Conservation (phyloP, 768 basidiomycete genomes). For the Baorangia bicolor region DNA sequence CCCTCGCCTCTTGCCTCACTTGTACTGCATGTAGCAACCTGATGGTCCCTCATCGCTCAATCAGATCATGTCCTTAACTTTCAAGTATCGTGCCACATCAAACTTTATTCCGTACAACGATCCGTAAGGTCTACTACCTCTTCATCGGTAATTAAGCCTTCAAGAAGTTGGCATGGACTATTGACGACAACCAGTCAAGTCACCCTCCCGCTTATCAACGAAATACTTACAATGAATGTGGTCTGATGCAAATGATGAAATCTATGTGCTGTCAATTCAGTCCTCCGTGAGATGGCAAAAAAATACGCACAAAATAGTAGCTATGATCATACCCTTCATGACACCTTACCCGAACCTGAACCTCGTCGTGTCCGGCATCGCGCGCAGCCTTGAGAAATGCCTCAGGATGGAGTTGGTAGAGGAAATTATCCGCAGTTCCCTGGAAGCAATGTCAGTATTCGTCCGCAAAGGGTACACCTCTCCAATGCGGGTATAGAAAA, state of each 20-base stretch:
- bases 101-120: slow-evolving; percentile 7
- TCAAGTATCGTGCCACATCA: neutral
- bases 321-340: slow-evolving; percentile 88
- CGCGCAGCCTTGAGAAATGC: slow-evolving; percentile 81
- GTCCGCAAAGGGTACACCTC: neutral
- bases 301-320: slow-evolving; percentile 73
- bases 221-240: slow-evolving; percentile 78
- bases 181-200: slow-evolving; percentile 14
- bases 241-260: slow-evolving; percentile 86
- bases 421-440: slow-evolving; percentile 81
- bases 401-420: slow-evolving; percentile 88
- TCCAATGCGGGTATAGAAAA: neutral
- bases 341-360: slow-evolving; percentile 72
- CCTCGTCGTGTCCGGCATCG: slow-evolving; percentile 67
- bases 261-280: slow-evolving; percentile 41
- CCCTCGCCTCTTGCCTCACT: neutral
- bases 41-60: neutral
- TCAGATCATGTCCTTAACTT: neutral
- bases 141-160: slow-evolving; percentile 49
- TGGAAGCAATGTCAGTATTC: slow-evolving; percentile 28
- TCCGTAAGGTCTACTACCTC: neutral
- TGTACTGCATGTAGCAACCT: neutral
- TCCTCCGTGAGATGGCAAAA: neutral
- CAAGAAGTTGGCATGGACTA: slow-evolving; percentile 87
- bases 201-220: neutral